Conservation (phyloP, 441 rosid species). For the Biscutella laevigata region DNA sequence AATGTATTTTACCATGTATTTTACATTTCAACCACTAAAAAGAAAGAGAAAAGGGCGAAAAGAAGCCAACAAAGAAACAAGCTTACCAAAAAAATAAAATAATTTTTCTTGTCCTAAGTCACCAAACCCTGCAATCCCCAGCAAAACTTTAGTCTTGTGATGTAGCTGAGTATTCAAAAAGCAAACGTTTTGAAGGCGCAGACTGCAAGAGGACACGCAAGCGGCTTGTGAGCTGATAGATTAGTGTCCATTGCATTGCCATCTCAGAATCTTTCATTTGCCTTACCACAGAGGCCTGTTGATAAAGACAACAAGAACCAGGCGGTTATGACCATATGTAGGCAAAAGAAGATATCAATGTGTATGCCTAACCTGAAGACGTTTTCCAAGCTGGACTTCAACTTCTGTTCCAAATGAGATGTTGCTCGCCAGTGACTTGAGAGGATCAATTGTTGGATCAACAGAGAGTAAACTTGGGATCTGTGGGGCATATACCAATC, state of each 20-base stretch:
- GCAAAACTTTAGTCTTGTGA: slow-evolving; percentile 60
- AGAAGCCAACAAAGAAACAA: no score
- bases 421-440: slow-evolving; percentile 80
- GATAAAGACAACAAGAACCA: not conserved
- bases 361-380: slow-evolving; percentile 60
- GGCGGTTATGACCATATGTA: not conserved
- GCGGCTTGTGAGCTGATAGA: slow-evolving; percentile 86
- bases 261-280: slow-evolving; percentile 96
- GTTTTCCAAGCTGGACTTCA: slow-evolving; percentile 91
- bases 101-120: no score
- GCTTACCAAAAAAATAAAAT: no score
- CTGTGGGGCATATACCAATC: slow-evolving; percentile 94
- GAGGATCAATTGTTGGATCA: slow-evolving; percentile 87
- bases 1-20: no score
- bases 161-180: slow-evolving; percentile 86
- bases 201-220: slow-evolving; percentile 81
- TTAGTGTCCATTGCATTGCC: slow-evolving; percentile 94
- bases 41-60: no score
- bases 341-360: not conserved
- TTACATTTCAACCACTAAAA: no score
- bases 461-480: slow-evolving; percentile 94
- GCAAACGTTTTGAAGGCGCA: slow-evolving; percentile 79
- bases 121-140: no score
- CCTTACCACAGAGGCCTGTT: slow-evolving; percentile 75
- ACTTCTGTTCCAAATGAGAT: slow-evolving; percentile 90